Base-by-base conservation (phyloP, 768 basidiomycete genomes). In the Rhizopogon vesiculosus region DNA sequence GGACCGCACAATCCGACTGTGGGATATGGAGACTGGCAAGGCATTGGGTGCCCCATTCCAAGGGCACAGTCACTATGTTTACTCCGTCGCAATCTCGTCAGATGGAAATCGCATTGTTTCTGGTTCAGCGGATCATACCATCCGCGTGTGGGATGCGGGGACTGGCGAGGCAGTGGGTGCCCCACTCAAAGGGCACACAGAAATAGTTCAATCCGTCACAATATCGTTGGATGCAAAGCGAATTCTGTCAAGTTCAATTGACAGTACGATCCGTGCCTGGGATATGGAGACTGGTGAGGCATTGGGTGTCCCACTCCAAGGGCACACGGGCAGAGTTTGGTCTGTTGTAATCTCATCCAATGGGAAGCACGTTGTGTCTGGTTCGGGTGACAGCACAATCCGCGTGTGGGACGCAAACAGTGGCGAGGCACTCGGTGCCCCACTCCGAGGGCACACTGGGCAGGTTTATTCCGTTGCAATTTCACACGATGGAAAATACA, bases 51-150 rank as follows among this genome's bases (percentile, higher is more conserved):
- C 8, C 10, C 10, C 8, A 33, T 8, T 33, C 10, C 10, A 9
- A 7, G 31, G 31, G 31, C 8, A 33, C 31, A 33, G 8, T 10
- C 1, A 8, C 31, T 2, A 7, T 33, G n/a, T 33, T 33, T 33
- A 33, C n/a, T 9, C 10, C 6, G 8, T 9, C 8, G 31, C 31
- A 33, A 33, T 33, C 31, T 33, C 31, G 7, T 10, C 31, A 10
- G 31, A 33, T 33, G 8, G 31, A 22, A 9, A 9, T 8, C 31
- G 6, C 7, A 33, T 33, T 9, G 31, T 33, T 1, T 9, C 8
- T 33, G 31, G 31, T 33, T 59, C 60, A n/a, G 29, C 15, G 10
- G 60, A n/a, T n/a, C n/a, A 61, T 0, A 59, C 59, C 6, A 31
- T 61, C n/a, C 51, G 60, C 4, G 1, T 59, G 15, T 59, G 60